These are phyloP conservation scores for Lanmaoa pseudosensibilis DNA, from an alignment of 768 basidiomycete species.

Conservation along the genomic window DNA sequence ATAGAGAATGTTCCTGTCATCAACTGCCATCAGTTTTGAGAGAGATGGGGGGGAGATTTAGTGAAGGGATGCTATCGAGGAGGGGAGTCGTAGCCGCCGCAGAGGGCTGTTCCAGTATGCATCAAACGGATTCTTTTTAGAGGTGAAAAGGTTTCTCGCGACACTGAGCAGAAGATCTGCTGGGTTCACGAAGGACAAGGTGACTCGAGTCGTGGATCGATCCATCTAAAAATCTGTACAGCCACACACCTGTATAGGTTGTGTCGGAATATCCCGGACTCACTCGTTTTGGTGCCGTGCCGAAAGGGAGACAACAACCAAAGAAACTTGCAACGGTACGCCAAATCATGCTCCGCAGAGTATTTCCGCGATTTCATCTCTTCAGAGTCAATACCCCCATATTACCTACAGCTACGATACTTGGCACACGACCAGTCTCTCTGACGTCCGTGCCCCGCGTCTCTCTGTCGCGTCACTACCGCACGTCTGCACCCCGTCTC, in stretches of 20 bases:
- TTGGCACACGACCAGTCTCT: slow-evolving; percentile 30
- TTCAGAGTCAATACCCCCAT: slow-evolving; percentile 48
- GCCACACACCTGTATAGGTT: slow-evolving; percentile 28
- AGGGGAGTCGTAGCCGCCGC: slow-evolving; percentile 38
- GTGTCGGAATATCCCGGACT: slow-evolving; percentile 13
- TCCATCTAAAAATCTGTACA: slow-evolving; percentile 15
- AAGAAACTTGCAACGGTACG: too few species aligned
- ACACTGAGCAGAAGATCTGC: slow-evolving; percentile 19
- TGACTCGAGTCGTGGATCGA: slow-evolving; percentile 5
- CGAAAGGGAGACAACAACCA: background rate
- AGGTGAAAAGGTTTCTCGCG: slow-evolving; percentile 10
- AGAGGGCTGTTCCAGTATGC: slow-evolving; percentile 42
- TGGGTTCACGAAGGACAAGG: slow-evolving; percentile 18
- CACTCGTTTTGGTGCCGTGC: background rate
- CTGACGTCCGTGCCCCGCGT: slow-evolving; percentile 8
- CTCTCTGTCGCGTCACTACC: slow-evolving; percentile 43
- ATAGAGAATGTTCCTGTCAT: slow-evolving; percentile 24
- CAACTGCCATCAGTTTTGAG: slow-evolving; percentile 25
- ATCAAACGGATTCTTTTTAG: slow-evolving; percentile 37
- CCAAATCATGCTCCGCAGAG: slow-evolving; percentile 35
- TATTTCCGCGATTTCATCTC: slow-evolving; percentile 47
- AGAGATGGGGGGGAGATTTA: slow-evolving; percentile 5
- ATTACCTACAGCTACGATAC: slow-evolving; percentile 47
- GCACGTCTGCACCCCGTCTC: slow-evolving; percentile 49
- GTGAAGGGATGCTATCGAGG: slow-evolving; percentile 48